These are phyloP conservation scores for Kandelia obovata DNA, from an alignment of 345 rosid genomes.

Conservation along the genomic window DNA sequence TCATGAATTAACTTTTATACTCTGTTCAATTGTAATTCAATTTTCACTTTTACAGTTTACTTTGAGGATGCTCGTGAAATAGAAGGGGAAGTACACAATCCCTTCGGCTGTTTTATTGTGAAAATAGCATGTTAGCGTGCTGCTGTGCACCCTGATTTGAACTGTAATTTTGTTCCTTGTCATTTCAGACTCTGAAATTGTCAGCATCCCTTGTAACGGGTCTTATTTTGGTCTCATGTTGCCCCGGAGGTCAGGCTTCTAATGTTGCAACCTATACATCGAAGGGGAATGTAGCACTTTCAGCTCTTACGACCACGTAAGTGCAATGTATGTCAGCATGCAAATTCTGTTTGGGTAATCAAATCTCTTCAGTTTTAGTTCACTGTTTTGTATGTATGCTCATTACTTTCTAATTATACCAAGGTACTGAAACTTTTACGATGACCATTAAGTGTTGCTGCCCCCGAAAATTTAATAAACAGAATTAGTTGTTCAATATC, in stretches of 20 bases:
- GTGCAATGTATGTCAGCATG: conserved; percentile 18
- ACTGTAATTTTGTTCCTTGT: conserved; percentile 9
- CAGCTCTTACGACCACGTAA: conserved; percentile 97
- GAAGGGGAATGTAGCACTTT: conserved; percentile 91
- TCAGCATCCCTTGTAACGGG: conserved; percentile 97
- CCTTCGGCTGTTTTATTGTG: not conserved
- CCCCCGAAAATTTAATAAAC: conserved; percentile 84
- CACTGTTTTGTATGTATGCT: not conserved
- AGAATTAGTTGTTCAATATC: conserved; percentile 3
- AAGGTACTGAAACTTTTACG: conserved; percentile 57
- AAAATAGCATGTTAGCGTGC: not conserved
- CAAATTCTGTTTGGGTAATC: conserved; percentile 20
- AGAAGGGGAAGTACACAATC: not conserved
- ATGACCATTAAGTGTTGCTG: conserved; percentile 82
- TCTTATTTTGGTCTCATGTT: conserved; percentile 91
- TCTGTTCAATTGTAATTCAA: too few relatives aligned
- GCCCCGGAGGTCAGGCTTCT: conserved; percentile 97
- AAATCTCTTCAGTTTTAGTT: conserved; percentile 16
- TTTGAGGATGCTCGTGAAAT: not conserved
- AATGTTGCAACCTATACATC: conserved; percentile 93
- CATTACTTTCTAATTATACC: not conserved
- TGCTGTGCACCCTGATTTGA: conserved; percentile 3
- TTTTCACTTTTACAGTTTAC: not conserved
- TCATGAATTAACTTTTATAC: not conserved
- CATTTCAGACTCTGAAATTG: conserved; percentile 63